phyloP scores from a whole-genome alignment of 352 stramenopile genomes.

The Phytopythium chamaehyphon region DNA sequence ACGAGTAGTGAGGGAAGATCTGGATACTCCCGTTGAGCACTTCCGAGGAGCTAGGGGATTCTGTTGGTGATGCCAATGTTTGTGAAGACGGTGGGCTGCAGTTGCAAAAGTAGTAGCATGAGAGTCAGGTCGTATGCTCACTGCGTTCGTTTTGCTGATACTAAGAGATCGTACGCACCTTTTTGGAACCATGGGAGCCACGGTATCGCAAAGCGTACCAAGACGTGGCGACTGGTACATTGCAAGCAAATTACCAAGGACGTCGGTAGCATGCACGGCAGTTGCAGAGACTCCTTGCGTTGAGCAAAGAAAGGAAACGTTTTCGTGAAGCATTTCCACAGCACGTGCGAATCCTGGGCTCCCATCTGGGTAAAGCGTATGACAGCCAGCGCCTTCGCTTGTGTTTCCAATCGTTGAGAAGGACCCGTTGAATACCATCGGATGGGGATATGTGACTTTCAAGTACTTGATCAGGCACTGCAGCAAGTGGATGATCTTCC shows the following conservation, averaged over 20 bases:
- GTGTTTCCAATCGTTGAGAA: slow-evolving; percentile 85
- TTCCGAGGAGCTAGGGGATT: slow-evolving; percentile 42
- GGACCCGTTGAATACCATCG: slow-evolving; percentile 85
- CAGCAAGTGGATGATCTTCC: slow-evolving; percentile 76
- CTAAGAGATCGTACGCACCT: too few relatives aligned
- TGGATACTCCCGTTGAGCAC: slow-evolving; percentile 44
- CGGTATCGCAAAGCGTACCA: slow-evolving; percentile 33
- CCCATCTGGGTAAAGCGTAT: slow-evolving; percentile 82
- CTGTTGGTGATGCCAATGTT: slow-evolving; percentile 18
- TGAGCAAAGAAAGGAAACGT: slow-evolving; percentile 52
- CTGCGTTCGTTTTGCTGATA: too few relatives aligned
- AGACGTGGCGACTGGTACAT: slow-evolving; percentile 42
- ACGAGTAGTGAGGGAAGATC: slow-evolving; percentile 68
- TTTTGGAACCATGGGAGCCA: slow-evolving; percentile 9
- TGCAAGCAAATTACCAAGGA: slow-evolving; percentile 63
- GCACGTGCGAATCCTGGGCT: slow-evolving; percentile 72
- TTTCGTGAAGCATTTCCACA: slow-evolving; percentile 74
- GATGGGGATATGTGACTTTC: slow-evolving; percentile 63
- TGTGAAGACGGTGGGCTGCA: slow-evolving; percentile 2
- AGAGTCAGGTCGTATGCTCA: neutral
- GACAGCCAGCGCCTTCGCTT: slow-evolving; percentile 67
- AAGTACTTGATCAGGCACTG: slow-evolving; percentile 67
- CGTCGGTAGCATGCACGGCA: slow-evolving; percentile 44
- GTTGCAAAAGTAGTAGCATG: neutral
- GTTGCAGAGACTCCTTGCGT: slow-evolving; percentile 39